Evolutionary conservation across 495 filamentous ascomycete species (phyloP).

Genomic region (Penicillium robsamsonii): DNA sequence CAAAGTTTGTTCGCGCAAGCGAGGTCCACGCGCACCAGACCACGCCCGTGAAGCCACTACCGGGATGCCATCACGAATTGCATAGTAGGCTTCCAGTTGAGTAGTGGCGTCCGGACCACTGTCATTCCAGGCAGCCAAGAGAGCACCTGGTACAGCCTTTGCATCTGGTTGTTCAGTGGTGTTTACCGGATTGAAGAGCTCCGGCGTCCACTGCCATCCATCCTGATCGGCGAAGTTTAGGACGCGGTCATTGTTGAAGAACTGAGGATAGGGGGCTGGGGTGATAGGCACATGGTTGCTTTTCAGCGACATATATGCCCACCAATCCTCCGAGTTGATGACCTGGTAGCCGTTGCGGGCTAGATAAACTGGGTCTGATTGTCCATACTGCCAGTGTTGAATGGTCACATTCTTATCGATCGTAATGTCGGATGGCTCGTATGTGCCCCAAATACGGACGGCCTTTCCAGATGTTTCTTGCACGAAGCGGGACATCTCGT

Average conservation of each 20-base stretch:
- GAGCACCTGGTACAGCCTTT: constrained; percentile 45
- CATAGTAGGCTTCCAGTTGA: constrained; percentile 54
- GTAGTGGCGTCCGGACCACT: constrained; percentile 56
- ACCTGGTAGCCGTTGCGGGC: constrained; percentile 40
- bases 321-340: constrained; percentile 57
- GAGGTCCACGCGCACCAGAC: constrained; percentile 40
- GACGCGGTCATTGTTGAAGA: constrained; percentile 49
- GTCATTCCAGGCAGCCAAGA: constrained; percentile 57
- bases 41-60: constrained; percentile 46
- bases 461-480: constrained; percentile 41
- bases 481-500: constrained; percentile 49
- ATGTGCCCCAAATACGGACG: constrained; percentile 54
- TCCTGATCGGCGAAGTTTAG: constrained; percentile 44
- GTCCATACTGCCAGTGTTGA: constrained; percentile 59
- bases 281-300: constrained; percentile 53
- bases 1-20: constrained; percentile 27
- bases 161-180: constrained; percentile 30
- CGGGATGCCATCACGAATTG: constrained; percentile 51
- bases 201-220: constrained; percentile 52
- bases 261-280: constrained; percentile 54
- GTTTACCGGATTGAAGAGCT: constrained; percentile 48
- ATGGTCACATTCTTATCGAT: constrained; percentile 46
- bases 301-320: constrained; percentile 56
- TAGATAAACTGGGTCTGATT: constrained; percentile 51
- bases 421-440: constrained; percentile 42